Conservation (phyloP, 108 stramenopile genomes). For the Schizochytrium sp. region DNA sequence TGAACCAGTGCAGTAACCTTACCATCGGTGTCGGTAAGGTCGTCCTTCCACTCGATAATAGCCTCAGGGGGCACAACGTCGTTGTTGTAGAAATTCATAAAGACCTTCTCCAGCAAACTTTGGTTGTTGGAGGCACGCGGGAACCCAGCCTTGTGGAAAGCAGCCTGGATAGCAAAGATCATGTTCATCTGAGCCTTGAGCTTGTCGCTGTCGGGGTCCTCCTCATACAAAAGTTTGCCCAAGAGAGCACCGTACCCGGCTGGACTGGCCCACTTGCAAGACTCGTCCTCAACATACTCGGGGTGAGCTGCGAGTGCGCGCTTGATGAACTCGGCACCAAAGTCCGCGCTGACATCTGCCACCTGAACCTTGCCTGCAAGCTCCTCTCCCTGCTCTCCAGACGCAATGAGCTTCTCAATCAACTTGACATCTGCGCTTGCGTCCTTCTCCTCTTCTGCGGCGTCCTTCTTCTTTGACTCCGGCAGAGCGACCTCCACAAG, state of each 20-base stretch:
- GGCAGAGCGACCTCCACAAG: slow-evolving; percentile 11
- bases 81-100: slow-evolving; percentile 49
- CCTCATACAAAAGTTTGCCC: neutral
- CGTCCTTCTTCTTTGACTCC: slow-evolving; percentile 28
- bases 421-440: slow-evolving; percentile 13
- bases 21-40: slow-evolving; percentile 38
- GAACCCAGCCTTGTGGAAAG: slow-evolving; percentile 31
- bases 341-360: slow-evolving; percentile 27
- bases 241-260: neutral
- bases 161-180: slow-evolving; percentile 32
- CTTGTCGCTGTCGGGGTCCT: neutral
- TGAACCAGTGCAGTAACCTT: slow-evolving; percentile 43
- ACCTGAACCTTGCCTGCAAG: slow-evolving; percentile 16
- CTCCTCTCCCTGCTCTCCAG: slow-evolving; percentile 31
- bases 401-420: neutral
- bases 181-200: slow-evolving; percentile 27
- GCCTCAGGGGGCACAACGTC: slow-evolving; percentile 56
- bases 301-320: neutral
- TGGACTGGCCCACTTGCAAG: slow-evolving; percentile 31
- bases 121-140: slow-evolving; percentile 40
- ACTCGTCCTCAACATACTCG: slow-evolving; percentile 21
- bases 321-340: slow-evolving; percentile 26
- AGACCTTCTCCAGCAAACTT: slow-evolving; percentile 39
- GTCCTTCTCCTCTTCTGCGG: neutral
- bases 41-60: slow-evolving; percentile 59